phyloP scores from a whole-genome alignment of 257 asterid species.

The Nicotiana obtusifolia region DNA sequence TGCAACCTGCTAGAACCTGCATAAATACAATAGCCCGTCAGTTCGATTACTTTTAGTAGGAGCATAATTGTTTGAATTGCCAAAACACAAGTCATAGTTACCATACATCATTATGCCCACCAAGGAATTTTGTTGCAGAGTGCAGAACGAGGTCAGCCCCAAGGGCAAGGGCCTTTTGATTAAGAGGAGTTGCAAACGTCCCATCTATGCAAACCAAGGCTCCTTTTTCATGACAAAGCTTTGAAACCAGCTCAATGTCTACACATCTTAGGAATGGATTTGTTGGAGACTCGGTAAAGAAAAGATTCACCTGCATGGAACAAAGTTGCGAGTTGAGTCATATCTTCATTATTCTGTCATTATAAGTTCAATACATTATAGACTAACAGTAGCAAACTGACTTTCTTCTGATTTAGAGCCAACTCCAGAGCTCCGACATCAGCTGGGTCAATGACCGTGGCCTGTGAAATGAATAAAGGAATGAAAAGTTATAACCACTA shows the following conservation, averaged over 20 bases:
- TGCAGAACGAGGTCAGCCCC: constrained; percentile 91
- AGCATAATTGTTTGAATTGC: background rate
- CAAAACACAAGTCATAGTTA: background rate
- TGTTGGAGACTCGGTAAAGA: constrained; percentile 91
- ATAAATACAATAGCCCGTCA: background rate
- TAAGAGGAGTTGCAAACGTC: constrained; percentile 90
- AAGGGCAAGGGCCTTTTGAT: constrained; percentile 88
- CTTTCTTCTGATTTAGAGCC: constrained; percentile 59
- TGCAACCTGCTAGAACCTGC: constrained; percentile 86
- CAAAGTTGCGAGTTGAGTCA: background rate
- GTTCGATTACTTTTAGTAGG: background rate
- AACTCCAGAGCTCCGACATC: constrained; percentile 76
- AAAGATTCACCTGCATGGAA: constrained; percentile 70
- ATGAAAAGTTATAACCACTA: background rate
- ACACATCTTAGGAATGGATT: constrained; percentile 92
- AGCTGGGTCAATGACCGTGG: constrained; percentile 92
- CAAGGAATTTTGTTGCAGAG: constrained; percentile 85
- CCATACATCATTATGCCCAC: constrained; percentile 85
- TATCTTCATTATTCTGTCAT: background rate
- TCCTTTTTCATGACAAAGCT: constrained; percentile 83
- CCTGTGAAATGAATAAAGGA: constrained; percentile 35
- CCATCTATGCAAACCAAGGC: constrained; percentile 83
- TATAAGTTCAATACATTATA: background rate
- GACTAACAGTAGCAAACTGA: constrained; percentile 22
- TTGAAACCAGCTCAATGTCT: constrained; percentile 81